Evolutionary conservation across 208 protist genomes (phyloP).

Genomic region (Novymonas esmeraldas): DNA sequence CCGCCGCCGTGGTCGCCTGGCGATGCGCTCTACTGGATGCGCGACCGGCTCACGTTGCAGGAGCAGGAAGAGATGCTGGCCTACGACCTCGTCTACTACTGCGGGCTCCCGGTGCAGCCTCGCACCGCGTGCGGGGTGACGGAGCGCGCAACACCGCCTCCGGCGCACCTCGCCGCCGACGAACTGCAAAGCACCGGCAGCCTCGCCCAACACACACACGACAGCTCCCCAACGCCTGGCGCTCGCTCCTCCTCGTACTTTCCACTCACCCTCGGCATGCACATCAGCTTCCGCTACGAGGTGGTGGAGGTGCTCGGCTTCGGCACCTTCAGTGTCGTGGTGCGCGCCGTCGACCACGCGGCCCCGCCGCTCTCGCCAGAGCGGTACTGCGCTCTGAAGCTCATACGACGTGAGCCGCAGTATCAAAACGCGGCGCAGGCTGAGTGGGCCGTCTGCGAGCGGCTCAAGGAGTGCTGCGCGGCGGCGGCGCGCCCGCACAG

Average conservation of each 20-base stretch:
- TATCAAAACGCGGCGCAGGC: slow-evolving; percentile 56
- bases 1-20: slow-evolving; percentile 46
- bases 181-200: not conserved
- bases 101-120: slow-evolving; percentile 50
- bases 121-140: slow-evolving; percentile 22
- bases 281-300: slow-evolving; percentile 92
- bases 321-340: slow-evolving; percentile 85
- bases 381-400: slow-evolving; percentile 34
- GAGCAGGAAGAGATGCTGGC: slow-evolving; percentile 81
- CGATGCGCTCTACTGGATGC: slow-evolving; percentile 43
- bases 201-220: not conserved
- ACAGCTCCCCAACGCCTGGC: not conserved
- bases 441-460: slow-evolving; percentile 44
- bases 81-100: slow-evolving; percentile 84
- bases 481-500: slow-evolving; percentile 9
- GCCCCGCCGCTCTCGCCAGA: slow-evolving; percentile 30
- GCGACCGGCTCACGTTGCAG: slow-evolving; percentile 58
- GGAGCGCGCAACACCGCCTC: slow-evolving; percentile 1
- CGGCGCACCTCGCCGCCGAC: not conserved
- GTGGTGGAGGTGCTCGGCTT: slow-evolving; percentile 71
- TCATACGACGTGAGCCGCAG: slow-evolving; percentile 30
- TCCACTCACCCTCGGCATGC: slow-evolving; percentile 84
- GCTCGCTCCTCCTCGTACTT: slow-evolving; percentile 71
- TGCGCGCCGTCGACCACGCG: slow-evolving; percentile 86
- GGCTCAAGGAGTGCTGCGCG: slow-evolving; percentile 30